These are phyloP conservation scores for Waitea zeae DNA, from an alignment of 1,284 basidiomycete species.

Conservation along the genomic window DNA sequence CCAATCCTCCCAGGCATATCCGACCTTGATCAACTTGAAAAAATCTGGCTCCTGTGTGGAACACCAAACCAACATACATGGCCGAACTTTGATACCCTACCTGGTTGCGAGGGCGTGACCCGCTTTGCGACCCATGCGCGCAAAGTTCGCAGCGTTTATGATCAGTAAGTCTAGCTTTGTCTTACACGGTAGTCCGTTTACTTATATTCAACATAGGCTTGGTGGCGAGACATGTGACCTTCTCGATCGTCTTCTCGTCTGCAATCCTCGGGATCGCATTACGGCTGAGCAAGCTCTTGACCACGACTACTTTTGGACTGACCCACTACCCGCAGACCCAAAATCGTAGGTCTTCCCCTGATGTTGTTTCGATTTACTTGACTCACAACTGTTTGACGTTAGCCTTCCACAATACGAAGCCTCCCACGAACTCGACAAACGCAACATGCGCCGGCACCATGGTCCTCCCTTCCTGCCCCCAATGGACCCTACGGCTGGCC, in stretches of 20 bases:
- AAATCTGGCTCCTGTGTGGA: conserved; percentile 83
- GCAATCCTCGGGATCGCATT: conserved; percentile 83
- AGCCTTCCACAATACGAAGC: conserved; percentile 66
- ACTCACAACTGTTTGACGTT: conserved; percentile 2
- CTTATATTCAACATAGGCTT: conserved; percentile 20
- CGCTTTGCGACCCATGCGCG: conserved; percentile 33
- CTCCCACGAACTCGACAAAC: conserved; percentile 74
- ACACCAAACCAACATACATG: conserved; percentile 69
- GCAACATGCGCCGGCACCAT: conserved; percentile 43
- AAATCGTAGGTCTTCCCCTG: conserved; percentile 37
- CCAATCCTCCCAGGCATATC: conserved; percentile 82
- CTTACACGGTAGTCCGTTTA: background rate
- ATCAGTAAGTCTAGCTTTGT: conserved; percentile 26
- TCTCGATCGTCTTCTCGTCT: conserved; percentile 78
- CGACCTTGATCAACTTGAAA: conserved; percentile 82
- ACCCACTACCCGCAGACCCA: conserved; percentile 71
- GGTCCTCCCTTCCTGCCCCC: conserved; percentile 12
- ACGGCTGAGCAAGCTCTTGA: conserved; percentile 80
- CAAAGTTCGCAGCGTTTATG: conserved; percentile 36
- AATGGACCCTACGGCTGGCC: background rate
- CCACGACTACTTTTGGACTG: conserved; percentile 88
- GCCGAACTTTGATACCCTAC: conserved; percentile 67
- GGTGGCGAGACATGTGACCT: conserved; percentile 75
- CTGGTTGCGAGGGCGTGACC: conserved; percentile 69
- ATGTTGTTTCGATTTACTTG: conserved; percentile 3